Conservation (phyloP, 352 stramenopile genomes). For the Phytophthora pinifolia region DNA sequence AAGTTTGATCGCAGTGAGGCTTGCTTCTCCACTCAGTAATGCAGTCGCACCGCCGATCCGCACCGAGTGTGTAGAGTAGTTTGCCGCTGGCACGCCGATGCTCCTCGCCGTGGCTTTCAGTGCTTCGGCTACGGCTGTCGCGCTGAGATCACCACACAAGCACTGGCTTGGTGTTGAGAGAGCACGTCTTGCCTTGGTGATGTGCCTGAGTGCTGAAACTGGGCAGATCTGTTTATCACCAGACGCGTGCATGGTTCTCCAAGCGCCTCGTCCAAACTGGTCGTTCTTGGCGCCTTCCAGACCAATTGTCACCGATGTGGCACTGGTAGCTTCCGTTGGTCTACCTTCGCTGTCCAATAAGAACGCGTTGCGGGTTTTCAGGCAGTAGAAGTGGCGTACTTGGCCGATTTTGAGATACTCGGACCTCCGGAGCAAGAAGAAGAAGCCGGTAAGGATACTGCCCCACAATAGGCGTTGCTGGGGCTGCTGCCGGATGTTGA, state of each 20-base stretch:
- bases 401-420: constrained; percentile 15
- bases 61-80: constrained; percentile 9
- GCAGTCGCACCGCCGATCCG: constrained; percentile 4
- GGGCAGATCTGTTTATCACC: constrained; percentile 14
- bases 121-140: neutral
- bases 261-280: constrained; percentile 22
- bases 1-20: constrained; percentile 2
- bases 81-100: constrained; percentile 2
- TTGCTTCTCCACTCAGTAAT: constrained; percentile 2
- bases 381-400: constrained; percentile 13
- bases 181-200: neutral
- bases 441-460: constrained; percentile 24
- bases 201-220: constrained; percentile 1
- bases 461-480: constrained; percentile 26
- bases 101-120: constrained; percentile 1
- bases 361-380: constrained; percentile 10
- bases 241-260: constrained; percentile 14
- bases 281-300: constrained; percentile 23
- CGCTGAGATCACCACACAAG: constrained; percentile 1
- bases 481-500: constrained; percentile 2
- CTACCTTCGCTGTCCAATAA: constrained; percentile 10
- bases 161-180: neutral
- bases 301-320: constrained; percentile 13
- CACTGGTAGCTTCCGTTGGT: neutral
- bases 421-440: constrained; percentile 23